Percentiles rank a stretch among this genome's conserved stretches.
Conservation (phyloP, 192 early-diverging fungal genomes). For the Mortierella alpina region DNA sequence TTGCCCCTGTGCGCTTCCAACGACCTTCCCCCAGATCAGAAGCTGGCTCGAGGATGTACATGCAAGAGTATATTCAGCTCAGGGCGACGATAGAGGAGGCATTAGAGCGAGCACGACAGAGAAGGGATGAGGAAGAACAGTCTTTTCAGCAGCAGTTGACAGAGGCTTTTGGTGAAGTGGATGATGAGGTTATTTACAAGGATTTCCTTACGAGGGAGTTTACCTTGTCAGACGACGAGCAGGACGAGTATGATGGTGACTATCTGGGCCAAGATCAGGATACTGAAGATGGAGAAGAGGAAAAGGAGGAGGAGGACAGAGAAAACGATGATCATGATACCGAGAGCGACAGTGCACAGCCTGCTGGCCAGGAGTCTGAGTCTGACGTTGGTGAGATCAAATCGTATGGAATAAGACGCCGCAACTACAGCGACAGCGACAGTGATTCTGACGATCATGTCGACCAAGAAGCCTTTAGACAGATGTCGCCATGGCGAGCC, state of each 20-base stretch:
- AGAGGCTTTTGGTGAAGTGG: constrained; percentile 25
- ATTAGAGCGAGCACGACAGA: constrained; percentile 21
- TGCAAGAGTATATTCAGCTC: constrained; percentile 32
- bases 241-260: constrained; percentile 31
- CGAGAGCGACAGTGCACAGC: background rate
- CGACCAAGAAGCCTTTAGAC: background rate
- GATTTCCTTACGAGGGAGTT: constrained; percentile 41
- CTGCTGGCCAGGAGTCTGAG: background rate
- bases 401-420: constrained; percentile 30
- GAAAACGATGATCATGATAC: background rate
- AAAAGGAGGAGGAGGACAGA: background rate
- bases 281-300: constrained; percentile 17
- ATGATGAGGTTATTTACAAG: constrained; percentile 38
- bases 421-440: background rate
- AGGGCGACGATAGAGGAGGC: constrained; percentile 29
- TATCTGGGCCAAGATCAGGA: constrained; percentile 12
- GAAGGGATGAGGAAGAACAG: background rate
- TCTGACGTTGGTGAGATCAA: background rate
- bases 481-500: constrained; percentile 13
- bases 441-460: background rate
- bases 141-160: background rate
- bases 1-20: constrained; percentile 32
- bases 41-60: constrained; percentile 15
- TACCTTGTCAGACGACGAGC: constrained; percentile 25
- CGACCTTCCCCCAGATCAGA: background rate